Percentiles rank a stretch among this genome's conserved stretches.
Conservation (phyloP, 768 basidiomycete species). For the Mycena polygramma region DNA sequence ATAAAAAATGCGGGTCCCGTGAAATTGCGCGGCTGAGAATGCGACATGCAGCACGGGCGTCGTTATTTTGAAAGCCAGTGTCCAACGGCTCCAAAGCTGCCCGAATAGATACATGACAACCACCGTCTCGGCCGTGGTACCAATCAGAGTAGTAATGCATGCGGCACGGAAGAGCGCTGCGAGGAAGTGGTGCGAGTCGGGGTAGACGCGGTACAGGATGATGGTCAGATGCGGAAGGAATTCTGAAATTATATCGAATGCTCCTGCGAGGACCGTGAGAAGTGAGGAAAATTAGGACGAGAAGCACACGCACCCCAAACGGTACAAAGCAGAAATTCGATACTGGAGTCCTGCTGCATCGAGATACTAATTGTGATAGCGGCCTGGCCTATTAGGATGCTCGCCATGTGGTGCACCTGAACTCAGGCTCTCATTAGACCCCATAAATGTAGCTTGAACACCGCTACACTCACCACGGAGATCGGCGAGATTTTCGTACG, state of each 20-base stretch:
- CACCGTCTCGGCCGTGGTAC: constrained; percentile 5
- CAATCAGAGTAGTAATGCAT: constrained; percentile 12
- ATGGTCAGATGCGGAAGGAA: constrained; percentile 10
- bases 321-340: constrained; percentile 19
- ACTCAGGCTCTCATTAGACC: background rate
- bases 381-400: constrained; percentile 3
- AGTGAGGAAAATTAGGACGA: background rate
- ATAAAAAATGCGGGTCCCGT: constrained; percentile 14
- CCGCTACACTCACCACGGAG: background rate
- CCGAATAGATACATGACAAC: constrained; percentile 11
- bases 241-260: constrained; percentile 23
- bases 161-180: constrained; percentile 8
- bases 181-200: constrained; percentile 9
- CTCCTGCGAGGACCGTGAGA: background rate
- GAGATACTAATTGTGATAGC: constrained; percentile 7
- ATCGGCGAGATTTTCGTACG: constrained; percentile 15
- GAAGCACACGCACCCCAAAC: constrained; percentile 13
- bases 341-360: constrained; percentile 3
- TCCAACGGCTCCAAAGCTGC: constrained; percentile 7
- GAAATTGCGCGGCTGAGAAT: constrained; percentile 16
- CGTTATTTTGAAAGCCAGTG: constrained; percentile 4
- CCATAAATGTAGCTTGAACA: background rate
- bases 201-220: constrained; percentile 18
- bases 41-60: constrained; percentile 15
- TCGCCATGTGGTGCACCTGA: constrained; percentile 12